Conservation (phyloP, 2,329 filamentous ascomycete genomes). For the Juglanconis sp. region DNA sequence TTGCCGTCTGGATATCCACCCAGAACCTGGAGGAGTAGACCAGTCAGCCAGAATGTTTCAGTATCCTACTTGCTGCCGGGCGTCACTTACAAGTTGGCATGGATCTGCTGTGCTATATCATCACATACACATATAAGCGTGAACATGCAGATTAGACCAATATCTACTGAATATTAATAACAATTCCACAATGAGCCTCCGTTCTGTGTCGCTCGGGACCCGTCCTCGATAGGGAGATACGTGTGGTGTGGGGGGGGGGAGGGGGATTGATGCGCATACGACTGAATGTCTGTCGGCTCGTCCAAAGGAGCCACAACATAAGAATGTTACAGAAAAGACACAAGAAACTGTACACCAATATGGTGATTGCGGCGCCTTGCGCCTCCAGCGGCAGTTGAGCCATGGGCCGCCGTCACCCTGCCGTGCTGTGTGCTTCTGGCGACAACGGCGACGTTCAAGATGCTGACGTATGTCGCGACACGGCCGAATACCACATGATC, state of each 20-base stretch:
- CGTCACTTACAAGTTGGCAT: constrained; percentile 2
- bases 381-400: constrained; percentile 5
- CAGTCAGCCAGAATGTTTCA: no score
- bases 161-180: background rate
- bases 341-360: constrained; percentile 3
- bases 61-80: no score
- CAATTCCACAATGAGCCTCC: background rate
- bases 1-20: background rate
- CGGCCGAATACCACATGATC: no score
- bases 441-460: no score
- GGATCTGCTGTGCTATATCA: constrained; percentile 6
- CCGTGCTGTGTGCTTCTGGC: no score
- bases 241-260: background rate
- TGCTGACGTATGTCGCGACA: no score
- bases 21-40: background rate
- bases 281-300: constrained; percentile 3
- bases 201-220: background rate
- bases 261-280: background rate
- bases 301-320: constrained; percentile 12
- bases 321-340: constrained; percentile 6
- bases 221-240: no score
- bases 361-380: background rate
- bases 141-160: constrained; percentile 5
- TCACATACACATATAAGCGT: background rate
- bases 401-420: background rate